Conservation (phyloP, 306 rosid species). For the Abrus pulchellus region DNA sequence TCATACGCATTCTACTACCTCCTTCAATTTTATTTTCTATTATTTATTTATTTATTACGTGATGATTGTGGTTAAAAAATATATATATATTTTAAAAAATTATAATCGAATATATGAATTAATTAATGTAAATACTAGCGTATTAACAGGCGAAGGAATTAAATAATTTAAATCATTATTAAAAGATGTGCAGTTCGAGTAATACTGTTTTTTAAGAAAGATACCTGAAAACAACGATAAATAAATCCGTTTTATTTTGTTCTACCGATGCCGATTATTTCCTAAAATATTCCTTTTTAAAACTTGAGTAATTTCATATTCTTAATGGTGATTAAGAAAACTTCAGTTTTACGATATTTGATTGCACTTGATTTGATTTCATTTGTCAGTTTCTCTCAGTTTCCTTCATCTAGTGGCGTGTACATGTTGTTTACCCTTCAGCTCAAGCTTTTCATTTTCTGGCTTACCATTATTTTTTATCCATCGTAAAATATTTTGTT, state of each 20-base stretch:
- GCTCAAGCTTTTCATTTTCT: not conserved
- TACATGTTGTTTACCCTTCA: not conserved
- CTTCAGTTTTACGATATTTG: slow-evolving; percentile 1
- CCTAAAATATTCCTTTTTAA: not conserved
- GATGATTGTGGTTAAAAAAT: not conserved
- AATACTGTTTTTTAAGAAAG: too few species aligned
- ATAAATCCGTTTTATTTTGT: not conserved
- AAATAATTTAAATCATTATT: too few species aligned
- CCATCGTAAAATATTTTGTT: not conserved
- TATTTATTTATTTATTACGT: not conserved
- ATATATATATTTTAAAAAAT: too few species aligned
- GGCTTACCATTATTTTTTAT: not conserved
- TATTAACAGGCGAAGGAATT: too few species aligned
- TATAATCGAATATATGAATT: too few species aligned
- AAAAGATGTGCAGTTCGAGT: too few species aligned
- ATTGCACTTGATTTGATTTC: not conserved
- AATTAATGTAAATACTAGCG: too few species aligned
- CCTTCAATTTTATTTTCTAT: not conserved
- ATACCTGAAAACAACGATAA: not conserved
- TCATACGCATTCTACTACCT: not conserved
- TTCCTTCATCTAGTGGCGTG: not conserved
- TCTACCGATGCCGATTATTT: not conserved
- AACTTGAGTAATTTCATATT: not conserved
- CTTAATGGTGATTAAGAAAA: not conserved
- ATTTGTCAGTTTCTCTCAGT: not conserved